phyloP scores from a whole-genome alignment of 305 asterid species.

The Plantago lanceolata region DNA sequence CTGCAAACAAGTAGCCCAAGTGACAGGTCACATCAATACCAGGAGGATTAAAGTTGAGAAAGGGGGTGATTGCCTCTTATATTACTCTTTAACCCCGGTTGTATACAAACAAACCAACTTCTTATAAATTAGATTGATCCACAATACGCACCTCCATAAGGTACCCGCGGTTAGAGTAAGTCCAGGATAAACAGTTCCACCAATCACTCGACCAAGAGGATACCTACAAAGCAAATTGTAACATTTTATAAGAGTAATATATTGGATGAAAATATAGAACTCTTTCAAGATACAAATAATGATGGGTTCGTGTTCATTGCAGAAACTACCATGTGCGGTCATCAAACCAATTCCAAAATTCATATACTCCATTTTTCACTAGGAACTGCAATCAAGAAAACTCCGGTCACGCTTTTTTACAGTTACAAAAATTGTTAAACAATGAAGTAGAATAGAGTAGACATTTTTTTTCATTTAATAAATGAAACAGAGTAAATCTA shows the following conservation, averaged over 20 bases:
- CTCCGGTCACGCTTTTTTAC: conserved; percentile 14
- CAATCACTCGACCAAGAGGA: conserved; percentile 99
- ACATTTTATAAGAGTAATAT: conserved; percentile 9
- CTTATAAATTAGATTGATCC: conserved; percentile 10
- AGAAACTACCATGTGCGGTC: conserved; percentile 92
- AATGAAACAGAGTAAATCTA: neutral
- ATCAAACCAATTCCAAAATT: conserved; percentile 99
- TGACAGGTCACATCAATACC: conserved; percentile 11
- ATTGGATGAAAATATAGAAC: conserved; percentile 1
- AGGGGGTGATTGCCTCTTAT: conserved; percentile 12
- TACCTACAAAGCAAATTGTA: conserved; percentile 55
- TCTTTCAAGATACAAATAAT: conserved; percentile 6
- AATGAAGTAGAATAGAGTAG: no score
- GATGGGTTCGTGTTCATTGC: conserved; percentile 3
- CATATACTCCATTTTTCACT: conserved; percentile 86
- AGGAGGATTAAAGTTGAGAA: conserved; percentile 8
- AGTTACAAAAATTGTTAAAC: neutral
- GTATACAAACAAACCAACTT: neutral
- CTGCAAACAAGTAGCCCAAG: conserved; percentile 45
- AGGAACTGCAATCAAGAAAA: conserved; percentile 69
- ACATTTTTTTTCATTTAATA: no score
- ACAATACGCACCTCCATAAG: conserved; percentile 69
- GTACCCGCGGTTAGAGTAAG: conserved; percentile 96
- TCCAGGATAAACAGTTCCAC: conserved; percentile 99
- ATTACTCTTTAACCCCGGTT: conserved; percentile 1